Conservation (phyloP, 768 basidiomycete genomes). For the Xanthoconium purpureum region DNA sequence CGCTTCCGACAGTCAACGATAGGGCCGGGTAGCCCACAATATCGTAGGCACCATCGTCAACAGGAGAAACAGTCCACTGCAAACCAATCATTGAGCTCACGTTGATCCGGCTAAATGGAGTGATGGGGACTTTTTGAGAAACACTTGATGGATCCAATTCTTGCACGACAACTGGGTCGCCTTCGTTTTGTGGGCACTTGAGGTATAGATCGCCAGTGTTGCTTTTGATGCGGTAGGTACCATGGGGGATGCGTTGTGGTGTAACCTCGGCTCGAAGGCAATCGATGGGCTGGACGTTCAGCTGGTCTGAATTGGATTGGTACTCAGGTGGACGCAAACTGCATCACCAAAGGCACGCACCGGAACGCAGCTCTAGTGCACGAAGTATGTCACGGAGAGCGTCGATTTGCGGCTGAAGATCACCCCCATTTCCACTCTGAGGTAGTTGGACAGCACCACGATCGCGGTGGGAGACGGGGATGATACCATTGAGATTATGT, state of each 20-base stretch:
- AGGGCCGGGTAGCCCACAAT: background rate
- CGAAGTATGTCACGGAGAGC: background rate
- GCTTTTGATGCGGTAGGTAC: background rate
- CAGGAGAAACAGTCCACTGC: background rate
- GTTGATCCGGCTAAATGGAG: background rate
- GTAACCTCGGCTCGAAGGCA: background rate
- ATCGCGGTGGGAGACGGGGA: background rate
- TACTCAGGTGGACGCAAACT: background rate
- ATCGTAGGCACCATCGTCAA: background rate
- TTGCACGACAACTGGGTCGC: background rate
- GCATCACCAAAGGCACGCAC: background rate
- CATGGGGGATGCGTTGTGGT: background rate
- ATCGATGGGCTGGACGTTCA: too few species aligned
- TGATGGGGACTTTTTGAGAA: background rate
- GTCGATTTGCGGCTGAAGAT: background rate
- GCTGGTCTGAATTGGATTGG: background rate
- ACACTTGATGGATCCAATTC: background rate
- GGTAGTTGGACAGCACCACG: background rate
- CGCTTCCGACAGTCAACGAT: background rate
- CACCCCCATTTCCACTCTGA: background rate
- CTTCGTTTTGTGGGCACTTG: background rate
- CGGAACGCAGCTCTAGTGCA: background rate
- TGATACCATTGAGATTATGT: background rate
- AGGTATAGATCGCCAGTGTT: background rate
- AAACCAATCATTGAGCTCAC: background rate